Evolutionary conservation across 1,139 yeast genomes (phyloP), one percentile per base, ranked within the genome.

Genomic region (Tardiomyces depauwii): DNA sequence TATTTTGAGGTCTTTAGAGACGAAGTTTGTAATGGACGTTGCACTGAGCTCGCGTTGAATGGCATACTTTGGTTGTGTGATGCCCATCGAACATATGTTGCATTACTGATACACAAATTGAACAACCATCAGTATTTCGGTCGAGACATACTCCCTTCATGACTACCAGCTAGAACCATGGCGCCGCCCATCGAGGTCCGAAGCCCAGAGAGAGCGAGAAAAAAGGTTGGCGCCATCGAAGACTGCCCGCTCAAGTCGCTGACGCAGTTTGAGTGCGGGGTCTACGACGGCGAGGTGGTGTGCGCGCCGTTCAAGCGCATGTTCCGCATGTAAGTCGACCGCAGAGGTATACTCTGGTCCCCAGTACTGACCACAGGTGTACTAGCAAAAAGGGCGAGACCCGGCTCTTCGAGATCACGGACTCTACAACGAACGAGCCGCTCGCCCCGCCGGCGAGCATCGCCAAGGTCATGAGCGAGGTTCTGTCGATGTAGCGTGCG

Each of bases 271-370:
- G 76, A 72, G 53, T 74, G 78, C 52, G 72, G 59, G 42, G 57
- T 70, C 21, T 52, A 61, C 7, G 57, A 56, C 5, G 47, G 51
- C 12, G 51, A 58, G 33, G 65, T 70, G 1, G 70, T 71, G 21
- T 74, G 78, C 53, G 58, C 72, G 23, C 78, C 78, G 9, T 72
- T 74, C 55, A 73, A 67, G 47, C 55, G 78, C 43, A 50, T 73
- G 18, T 74, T 74, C 55, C 73, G 70, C 53, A 59, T 74, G 46
- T 74, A 78, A 51, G 55, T 70, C 21, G 12, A 28, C 21, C n/a
- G 30, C 21, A 10, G 16, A 21, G 25, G 25, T 21, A 21, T 21
- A 21, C 7, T 5, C 25, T 7, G 25, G 4, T 21, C 25, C 25
- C 25, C 25, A 21, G 25, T 21, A 21, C 25, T 21, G 7, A 21